phyloP scores from a whole-genome alignment of 2,329 filamentous ascomycete species.

The Ascochyta clinopodiicola region DNA sequence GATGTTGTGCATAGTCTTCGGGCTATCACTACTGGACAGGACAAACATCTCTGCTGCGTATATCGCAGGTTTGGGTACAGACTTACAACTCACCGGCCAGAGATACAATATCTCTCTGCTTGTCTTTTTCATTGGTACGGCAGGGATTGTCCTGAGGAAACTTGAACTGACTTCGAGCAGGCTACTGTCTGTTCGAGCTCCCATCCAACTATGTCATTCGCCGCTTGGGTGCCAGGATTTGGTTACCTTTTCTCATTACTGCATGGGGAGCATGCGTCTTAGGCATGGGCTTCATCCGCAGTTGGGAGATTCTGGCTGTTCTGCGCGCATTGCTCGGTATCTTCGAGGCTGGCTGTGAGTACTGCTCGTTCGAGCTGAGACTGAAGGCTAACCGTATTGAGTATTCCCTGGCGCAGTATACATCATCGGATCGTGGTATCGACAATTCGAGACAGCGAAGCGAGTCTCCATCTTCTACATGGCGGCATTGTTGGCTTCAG shows the following conservation, averaged over 20 bases:
- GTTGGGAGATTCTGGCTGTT: constrained; percentile 29
- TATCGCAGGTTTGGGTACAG: constrained; percentile 27
- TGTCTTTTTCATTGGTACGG: constrained; percentile 37
- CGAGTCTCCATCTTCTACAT: constrained; percentile 36
- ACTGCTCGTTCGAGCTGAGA: neutral
- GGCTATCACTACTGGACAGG: constrained; percentile 33
- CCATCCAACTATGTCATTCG: constrained; percentile 43
- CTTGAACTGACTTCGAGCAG: constrained; percentile 7
- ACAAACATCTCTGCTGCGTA: constrained; percentile 34
- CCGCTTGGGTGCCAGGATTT: constrained; percentile 38
- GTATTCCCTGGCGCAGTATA: constrained; percentile 34
- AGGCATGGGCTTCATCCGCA: constrained; percentile 34
- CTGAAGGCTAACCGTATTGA: constrained; percentile 1
- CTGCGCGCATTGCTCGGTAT: constrained; percentile 29
- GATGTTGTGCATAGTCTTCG: constrained; percentile 44
- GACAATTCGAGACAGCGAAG: constrained; percentile 35
- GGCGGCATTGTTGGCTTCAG: constrained; percentile 39
- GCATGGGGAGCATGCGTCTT: constrained; percentile 34
- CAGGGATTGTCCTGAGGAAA: too few species aligned
- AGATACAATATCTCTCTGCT: constrained; percentile 42
- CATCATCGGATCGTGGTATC: constrained; percentile 37
- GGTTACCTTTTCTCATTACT: constrained; percentile 40
- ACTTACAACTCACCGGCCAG: constrained; percentile 22
- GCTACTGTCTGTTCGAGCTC: constrained; percentile 41
- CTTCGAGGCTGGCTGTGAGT: constrained; percentile 35